Conservation (phyloP, 768 basidiomycete genomes). For the Gyrodon lividus region DNA sequence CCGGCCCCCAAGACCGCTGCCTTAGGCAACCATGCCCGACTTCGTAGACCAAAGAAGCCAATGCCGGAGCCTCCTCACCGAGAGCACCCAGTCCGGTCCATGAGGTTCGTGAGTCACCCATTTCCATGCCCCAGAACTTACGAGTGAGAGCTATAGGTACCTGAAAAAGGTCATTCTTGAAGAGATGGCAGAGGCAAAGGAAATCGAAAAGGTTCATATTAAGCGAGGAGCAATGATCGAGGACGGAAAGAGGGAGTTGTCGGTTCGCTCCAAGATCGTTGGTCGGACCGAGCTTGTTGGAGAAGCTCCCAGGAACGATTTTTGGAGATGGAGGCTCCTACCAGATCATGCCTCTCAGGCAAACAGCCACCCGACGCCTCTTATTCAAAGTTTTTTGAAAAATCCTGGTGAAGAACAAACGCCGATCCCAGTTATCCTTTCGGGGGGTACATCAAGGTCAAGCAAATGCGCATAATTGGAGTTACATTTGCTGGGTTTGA, state of each 20-base stretch:
- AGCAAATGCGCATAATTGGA: neutral
- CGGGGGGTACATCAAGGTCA: neutral
- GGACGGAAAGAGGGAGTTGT: conserved; percentile 1
- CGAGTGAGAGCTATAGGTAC: conserved; percentile 10
- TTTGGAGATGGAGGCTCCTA: conserved; percentile 8
- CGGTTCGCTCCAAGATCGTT: neutral
- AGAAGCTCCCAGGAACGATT: neutral
- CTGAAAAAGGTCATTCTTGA: conserved; percentile 24
- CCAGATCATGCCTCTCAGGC: neutral
- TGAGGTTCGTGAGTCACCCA: conserved; percentile 6
- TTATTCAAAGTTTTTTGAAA: neutral
- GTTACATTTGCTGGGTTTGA: neutral
- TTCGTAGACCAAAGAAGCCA: neutral
- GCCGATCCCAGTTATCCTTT: neutral
- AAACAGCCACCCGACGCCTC: conserved; percentile 4
- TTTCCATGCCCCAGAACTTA: neutral
- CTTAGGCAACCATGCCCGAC: neutral
- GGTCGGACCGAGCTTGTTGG: neutral
- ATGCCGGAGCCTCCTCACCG: conserved; percentile 9
- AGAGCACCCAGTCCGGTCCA: conserved; percentile 18
- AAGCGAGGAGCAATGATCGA: conserved; percentile 7
- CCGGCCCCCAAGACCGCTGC: neutral
- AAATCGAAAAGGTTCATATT: conserved; percentile 21
- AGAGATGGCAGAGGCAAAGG: conserved; percentile 14
- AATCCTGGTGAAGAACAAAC: neutral